Base-by-base conservation (phyloP, 208 protist genomes). In the Polymyxa betae region DNA sequence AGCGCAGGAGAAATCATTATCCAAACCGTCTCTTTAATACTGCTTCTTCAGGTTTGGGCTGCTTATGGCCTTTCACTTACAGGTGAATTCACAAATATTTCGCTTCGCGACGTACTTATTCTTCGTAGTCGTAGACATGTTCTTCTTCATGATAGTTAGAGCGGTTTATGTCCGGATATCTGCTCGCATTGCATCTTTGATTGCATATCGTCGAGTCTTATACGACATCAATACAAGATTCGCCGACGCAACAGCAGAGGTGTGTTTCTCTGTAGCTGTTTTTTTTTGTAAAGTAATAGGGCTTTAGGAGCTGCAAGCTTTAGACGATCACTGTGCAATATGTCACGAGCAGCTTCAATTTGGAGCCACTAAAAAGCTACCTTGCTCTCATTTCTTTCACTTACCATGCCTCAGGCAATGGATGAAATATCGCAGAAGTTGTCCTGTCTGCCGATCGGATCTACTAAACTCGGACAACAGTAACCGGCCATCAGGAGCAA, bases 371-470 rank as follows among this genome's bases (percentile, higher is more conserved):
- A 91, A 91, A 35, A 91, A 91, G n/a, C 38, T 91, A 0, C 89
- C 89, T 1, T 91, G 89, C 44, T 54, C 77, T 32, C 89, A 91
- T 88, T 45, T 40, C 38, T 91, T 41, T 35, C 89, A 91, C n/a
- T 35, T 88, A 32, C 40, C 77, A 35, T 91, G 89, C 35, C 0
- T 91, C 0, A 40, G 87, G 10, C 77, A 49, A 38, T 91, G 89
- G 89, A 91, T 91, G 43, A 5, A 0, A 0, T 46, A 91, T 72
- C 89, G 87, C 1, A 0, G 20, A 16, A 38, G n/a, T 0, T 91
- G 89, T n/a, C 89, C 89, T 0, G 78, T 91, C n/a, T 91, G 89
- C n/a, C 32, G 88, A 20, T 38, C 88, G 16, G 72, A 82, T 43
- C n/a, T 82, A n/a, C n/a, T 82, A 35, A 40, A 5, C n/a, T 38